These are phyloP conservation scores for Pseudomicrostroma phylloplanum DNA, from an alignment of 1,284 basidiomycete genomes.

Conservation along the genomic window DNA sequence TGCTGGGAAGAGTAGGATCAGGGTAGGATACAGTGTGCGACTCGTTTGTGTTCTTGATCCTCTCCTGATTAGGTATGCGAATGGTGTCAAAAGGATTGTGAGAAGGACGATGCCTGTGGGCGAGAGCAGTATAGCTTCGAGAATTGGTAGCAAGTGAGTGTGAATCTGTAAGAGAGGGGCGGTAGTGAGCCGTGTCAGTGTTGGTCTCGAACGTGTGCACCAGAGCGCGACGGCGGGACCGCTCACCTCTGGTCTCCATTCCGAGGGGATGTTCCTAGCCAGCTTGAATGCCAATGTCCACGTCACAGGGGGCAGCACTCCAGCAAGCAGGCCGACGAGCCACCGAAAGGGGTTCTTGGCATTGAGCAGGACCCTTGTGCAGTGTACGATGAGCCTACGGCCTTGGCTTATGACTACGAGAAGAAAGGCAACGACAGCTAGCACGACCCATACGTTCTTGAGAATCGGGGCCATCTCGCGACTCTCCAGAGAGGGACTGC, in stretches of 20 bases:
- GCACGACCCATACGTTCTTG: background rate
- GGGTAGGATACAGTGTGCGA: slow-evolving; percentile 15
- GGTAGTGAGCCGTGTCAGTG: background rate
- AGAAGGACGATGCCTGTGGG: slow-evolving; percentile 20
- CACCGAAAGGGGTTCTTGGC: slow-evolving; percentile 17
- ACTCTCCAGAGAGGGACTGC: no score
- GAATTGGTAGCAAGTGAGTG: slow-evolving; percentile 24
- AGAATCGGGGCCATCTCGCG: background rate
- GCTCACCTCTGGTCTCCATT: slow-evolving; percentile 23
- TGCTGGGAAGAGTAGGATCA: slow-evolving; percentile 18
- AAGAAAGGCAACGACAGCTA: background rate
- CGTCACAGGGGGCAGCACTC: slow-evolving; percentile 20
- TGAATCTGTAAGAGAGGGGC: slow-evolving; percentile 20
- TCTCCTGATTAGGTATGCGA: slow-evolving; percentile 18
- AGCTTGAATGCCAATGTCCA: slow-evolving; percentile 34
- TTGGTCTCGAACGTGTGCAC: background rate
- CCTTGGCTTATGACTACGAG: background rate
- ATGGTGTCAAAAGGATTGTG: slow-evolving; percentile 21
- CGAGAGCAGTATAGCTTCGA: slow-evolving; percentile 19
- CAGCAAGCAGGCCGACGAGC: slow-evolving; percentile 21
- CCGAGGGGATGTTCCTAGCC: slow-evolving; percentile 22
- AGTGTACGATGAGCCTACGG: slow-evolving; percentile 15
- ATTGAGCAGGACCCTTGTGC: slow-evolving; percentile 21
- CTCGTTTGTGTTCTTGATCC: slow-evolving; percentile 1
- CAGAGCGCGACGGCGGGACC: background rate